Evolutionary conservation across 371 early-diverging fungal species (phyloP), one percentile per base, ranked within the genome.

Genomic region (Nematocida ironsii): DNA sequence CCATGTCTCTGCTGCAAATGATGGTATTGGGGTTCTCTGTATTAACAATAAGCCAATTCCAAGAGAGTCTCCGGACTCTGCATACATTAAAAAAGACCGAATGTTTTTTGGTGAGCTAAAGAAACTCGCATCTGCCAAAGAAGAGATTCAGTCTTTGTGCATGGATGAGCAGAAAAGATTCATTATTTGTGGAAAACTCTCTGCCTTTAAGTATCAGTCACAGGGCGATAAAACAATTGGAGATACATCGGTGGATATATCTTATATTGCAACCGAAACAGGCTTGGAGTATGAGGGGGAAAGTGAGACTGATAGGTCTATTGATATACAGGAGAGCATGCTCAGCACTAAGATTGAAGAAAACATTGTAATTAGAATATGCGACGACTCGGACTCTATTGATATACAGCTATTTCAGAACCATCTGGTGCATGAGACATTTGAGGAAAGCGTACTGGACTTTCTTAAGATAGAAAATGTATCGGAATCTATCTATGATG

Each of bases 321-420:
- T 16, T 52, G 70, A 25, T 13, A 69, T 48, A 40, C 7, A 18
- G 9, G 42, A 25, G 27, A 56, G 47, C 4, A 16, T 60, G 5
- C 71, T 78, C 60, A 40, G 16, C n/a, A 48, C 45, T 7, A 25
- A 54, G 20, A 60, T 60, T 20, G 80, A 78, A 57, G 70, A 78
- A 56, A 47, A 67, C 20, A 60, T 42, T 56, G 48, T 78, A 20
- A 6, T 78, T 27, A 16, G 80, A 44, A 45, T 78, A 27, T 27
- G 42, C 23, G 47, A 71, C 4, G 42, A 39, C 6, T 40, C 9
- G 6, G 18, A 6, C 27, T 42, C 39, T 42, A 39, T 78, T 5
- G 80, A 78, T 39, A 40, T 78, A 5, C 55, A 78, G 16, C 13
- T 78, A 6, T 78, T 78, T 50, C 68, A 57, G 11, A 78, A 78